Evolutionary conservation across 768 basidiomycete species (phyloP).

Genomic region (Naganishia friedmannii): DNA sequence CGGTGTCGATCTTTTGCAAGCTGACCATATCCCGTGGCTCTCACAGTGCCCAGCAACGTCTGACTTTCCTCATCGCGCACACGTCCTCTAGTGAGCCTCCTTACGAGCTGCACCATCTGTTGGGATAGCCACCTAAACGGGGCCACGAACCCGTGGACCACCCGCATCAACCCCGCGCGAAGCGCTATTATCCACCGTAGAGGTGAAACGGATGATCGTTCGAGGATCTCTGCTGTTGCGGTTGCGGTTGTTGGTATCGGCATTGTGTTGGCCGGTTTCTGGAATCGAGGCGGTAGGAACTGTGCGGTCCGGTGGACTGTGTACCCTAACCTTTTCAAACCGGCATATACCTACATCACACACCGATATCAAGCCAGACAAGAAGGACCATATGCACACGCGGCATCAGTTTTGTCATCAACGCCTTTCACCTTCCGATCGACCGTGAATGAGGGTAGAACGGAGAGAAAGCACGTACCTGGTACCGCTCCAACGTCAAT

Average conservation of each 20-base stretch:
- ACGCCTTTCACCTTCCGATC: not conserved
- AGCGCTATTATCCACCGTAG: not conserved
- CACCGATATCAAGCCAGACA: not conserved
- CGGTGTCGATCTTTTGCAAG: not conserved
- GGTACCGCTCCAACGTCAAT: conserved; percentile 79
- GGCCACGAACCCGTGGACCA: not conserved
- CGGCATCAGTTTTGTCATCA: too few species aligned
- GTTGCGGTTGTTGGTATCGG: not conserved
- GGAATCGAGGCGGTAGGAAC: conserved; percentile 53
- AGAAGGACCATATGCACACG: too few species aligned
- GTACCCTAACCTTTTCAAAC: conserved; percentile 88
- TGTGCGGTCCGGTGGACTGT: conserved; percentile 72
- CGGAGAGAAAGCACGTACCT: conserved; percentile 57
- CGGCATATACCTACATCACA: conserved; percentile 72
- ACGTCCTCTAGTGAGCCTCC: not conserved
- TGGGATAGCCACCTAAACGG: not conserved
- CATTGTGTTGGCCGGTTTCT: not conserved
- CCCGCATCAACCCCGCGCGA: not conserved
- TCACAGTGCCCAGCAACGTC: conserved; percentile 8
- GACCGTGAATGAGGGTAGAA: too few species aligned
- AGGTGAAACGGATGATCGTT: not conserved
- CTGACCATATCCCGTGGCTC: conserved; percentile 19
- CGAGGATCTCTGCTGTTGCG: too few species aligned
- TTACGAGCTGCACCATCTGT: not conserved
- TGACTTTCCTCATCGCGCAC: conserved; percentile 8